Evolutionary conservation across 345 rosid genomes (phyloP), one percentile per base, ranked within the genome.

Genomic region (Anastatica hierochuntica): DNA sequence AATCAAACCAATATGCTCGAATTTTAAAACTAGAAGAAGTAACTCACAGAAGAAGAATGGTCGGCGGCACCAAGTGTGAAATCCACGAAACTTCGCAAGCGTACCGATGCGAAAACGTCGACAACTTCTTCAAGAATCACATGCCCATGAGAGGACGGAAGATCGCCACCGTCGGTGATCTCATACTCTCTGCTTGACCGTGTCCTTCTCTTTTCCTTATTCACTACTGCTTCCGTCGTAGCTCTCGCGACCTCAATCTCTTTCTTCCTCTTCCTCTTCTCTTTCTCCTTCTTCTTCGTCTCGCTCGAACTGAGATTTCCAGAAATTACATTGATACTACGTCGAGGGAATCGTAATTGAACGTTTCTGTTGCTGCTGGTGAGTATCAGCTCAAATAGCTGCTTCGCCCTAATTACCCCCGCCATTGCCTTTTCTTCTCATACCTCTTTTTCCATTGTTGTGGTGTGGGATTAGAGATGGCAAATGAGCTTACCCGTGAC

Each of bases 1-100:
- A 35, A 42, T 18, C 47, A 60, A 31, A n/a, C n/a, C n/a, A n/a
- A n/a, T n/a, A n/a, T n/a, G n/a, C n/a, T 47, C 55, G 26, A 15
- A 13, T n/a, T n/a, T n/a, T n/a, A n/a, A n/a, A n/a, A n/a, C n/a
- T n/a, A n/a, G n/a, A 11, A 49, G 4, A 8, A 26, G 36, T 18
- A n/a, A 67, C 86, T 54, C 16, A 90, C 98, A 33, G 92, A 83
- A 4, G 95, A 80, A 44, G 95, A 81, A 61, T 90, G 96, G 14
- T 92, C 98, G 11, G 86, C 98, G 4, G 95, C 92, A 14, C 98
- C 98, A 47, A 90, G 74, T 2, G 98, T 90, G 53, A 95, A 90
- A 60, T 90, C 98, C 8, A 82, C 81, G 20, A 90, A 90, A 53
- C 87, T 82, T 46, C 47, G 63, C 14, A 87, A 69, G 1, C 53